These are phyloP conservation scores for Rhynchosporium secalis DNA, from an alignment of 2,329 filamentous ascomycete species.

Conservation along the genomic window DNA sequence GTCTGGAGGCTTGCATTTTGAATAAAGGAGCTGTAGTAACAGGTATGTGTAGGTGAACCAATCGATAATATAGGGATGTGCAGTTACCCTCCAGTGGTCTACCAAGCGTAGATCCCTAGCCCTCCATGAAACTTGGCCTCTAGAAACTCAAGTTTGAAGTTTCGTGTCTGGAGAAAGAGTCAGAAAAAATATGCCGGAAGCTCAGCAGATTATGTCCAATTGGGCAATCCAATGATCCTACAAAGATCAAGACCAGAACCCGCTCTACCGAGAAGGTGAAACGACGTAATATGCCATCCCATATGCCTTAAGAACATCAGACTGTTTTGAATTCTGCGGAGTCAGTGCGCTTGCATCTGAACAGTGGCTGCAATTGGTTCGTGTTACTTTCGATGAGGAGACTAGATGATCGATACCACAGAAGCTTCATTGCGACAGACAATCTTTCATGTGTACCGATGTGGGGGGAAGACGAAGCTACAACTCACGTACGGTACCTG, in stretches of 20 bases:
- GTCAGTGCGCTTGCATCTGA: conserved; percentile 33
- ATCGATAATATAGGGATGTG: conserved; percentile 24
- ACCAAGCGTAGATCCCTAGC: conserved; percentile 22
- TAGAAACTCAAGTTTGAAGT: conserved; percentile 24
- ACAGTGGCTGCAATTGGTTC: conserved; percentile 20
- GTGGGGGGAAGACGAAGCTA: conserved; percentile 11
- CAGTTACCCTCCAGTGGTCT: conserved; percentile 24
- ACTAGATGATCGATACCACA: conserved; percentile 14
- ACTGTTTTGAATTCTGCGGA: conserved; percentile 26
- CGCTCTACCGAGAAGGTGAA: conserved; percentile 31
- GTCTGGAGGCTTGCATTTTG: conserved; percentile 33
- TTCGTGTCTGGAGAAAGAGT: conserved; percentile 22
- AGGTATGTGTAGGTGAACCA: conserved; percentile 18
- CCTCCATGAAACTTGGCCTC: conserved; percentile 35
- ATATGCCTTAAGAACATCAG: conserved; percentile 35
- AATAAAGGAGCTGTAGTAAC: neutral
- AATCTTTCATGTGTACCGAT: conserved; percentile 1
- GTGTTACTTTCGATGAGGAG: conserved; percentile 14
- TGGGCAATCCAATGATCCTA: conserved; percentile 19
- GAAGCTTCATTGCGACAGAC: conserved; percentile 10
- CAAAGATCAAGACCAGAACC: conserved; percentile 19
- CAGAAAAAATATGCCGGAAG: conserved; percentile 14
- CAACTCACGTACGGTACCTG: conserved; percentile 16
- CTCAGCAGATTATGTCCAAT: conserved; percentile 27
- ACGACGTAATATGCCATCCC: conserved; percentile 33